Percentiles rank a stretch among this genome's conserved stretches.
Evolutionary conservation across 805 yeast species (phyloP).

Genomic region (Pichia paraexigua): DNA sequence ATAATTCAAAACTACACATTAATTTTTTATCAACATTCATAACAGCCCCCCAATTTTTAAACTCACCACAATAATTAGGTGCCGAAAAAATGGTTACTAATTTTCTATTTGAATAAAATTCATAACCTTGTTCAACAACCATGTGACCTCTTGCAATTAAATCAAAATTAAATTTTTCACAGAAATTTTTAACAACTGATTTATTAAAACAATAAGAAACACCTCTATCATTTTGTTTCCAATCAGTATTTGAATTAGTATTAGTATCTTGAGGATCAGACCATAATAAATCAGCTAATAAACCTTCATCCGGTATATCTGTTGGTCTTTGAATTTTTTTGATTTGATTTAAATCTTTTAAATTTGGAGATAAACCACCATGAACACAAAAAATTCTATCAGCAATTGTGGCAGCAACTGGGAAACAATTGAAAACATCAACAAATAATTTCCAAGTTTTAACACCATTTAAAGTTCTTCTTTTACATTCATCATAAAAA

Average conservation of each 20-base stretch:
- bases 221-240: slow-evolving; percentile 82
- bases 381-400: slow-evolving; percentile 53
- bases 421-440: slow-evolving; percentile 51
- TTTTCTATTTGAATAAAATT: slow-evolving; percentile 66
- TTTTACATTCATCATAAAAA: slow-evolving; percentile 53
- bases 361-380: slow-evolving; percentile 72
- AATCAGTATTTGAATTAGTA: slow-evolving; percentile 30
- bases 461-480: slow-evolving; percentile 33
- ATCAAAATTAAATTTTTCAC: slow-evolving; percentile 61
- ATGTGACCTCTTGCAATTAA: slow-evolving; percentile 77
- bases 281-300: slow-evolving; percentile 74
- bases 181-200: slow-evolving; percentile 64
- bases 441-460: slow-evolving; percentile 45
- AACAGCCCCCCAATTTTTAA: slow-evolving; percentile 73
- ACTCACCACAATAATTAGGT: slow-evolving; percentile 79
- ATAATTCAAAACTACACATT: slow-evolving; percentile 63
- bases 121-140: slow-evolving; percentile 88
- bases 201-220: slow-evolving; percentile 73
- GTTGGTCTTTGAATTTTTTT: slow-evolving; percentile 71
- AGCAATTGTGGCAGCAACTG: slow-evolving; percentile 54
- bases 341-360: slow-evolving; percentile 57
- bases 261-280: slow-evolving; percentile 59
- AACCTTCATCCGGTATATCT: slow-evolving; percentile 74
- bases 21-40: slow-evolving; percentile 63
- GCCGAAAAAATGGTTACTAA: slow-evolving; percentile 76